Percentiles rank a stretch among this genome's conserved stretches.
These are phyloP conservation scores for Aaosphaeria arxii DNA, from an alignment of 2,329 filamentous ascomycete species.

Conservation along the genomic window DNA sequence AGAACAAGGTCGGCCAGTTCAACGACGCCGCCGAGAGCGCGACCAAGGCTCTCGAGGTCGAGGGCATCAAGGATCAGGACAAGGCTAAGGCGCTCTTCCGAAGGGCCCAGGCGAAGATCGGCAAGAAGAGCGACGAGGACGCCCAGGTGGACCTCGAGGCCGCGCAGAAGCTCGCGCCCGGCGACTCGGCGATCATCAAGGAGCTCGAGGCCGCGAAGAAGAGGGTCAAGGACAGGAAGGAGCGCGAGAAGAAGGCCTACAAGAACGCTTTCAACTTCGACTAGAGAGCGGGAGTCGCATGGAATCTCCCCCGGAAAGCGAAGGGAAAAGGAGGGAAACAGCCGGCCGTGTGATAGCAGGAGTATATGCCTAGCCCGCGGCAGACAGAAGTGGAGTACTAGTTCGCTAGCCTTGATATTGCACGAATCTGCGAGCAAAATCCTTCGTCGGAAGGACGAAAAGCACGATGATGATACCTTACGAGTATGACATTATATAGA, in stretches of 20 bases:
- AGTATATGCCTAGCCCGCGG: too few species aligned
- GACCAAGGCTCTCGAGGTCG: slow-evolving; percentile 66
- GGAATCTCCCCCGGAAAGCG: too few species aligned
- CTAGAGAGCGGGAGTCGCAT: slow-evolving; percentile 18
- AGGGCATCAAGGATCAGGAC: slow-evolving; percentile 66
- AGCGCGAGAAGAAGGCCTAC: slow-evolving; percentile 89
- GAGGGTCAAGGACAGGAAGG: slow-evolving; percentile 66
- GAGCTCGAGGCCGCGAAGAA: slow-evolving; percentile 79
- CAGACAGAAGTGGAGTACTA: too few species aligned
- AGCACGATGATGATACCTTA: too few species aligned
- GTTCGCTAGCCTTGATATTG: too few species aligned
- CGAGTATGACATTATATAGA: too few species aligned
- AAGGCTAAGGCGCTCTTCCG: slow-evolving; percentile 88
- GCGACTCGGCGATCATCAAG: slow-evolving; percentile 69
- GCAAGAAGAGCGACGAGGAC: slow-evolving; percentile 78
- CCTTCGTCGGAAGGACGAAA: too few species aligned
- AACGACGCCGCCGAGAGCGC: slow-evolving; percentile 69
- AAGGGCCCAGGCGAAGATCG: slow-evolving; percentile 70
- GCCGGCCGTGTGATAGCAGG: too few species aligned
- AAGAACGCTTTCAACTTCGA: slow-evolving; percentile 77
- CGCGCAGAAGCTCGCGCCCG: slow-evolving; percentile 53
- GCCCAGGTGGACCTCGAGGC: slow-evolving; percentile 52
- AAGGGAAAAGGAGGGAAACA: too few species aligned
- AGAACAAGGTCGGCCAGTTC: slow-evolving; percentile 74
- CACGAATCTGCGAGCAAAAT: too few species aligned